A percentile compares a stretch with the other conserved stretches of the same genome.
Evolutionary conservation across 2,329 filamentous ascomycete genomes (phyloP).

Genomic region (Sporothrix euskadiensis): DNA sequence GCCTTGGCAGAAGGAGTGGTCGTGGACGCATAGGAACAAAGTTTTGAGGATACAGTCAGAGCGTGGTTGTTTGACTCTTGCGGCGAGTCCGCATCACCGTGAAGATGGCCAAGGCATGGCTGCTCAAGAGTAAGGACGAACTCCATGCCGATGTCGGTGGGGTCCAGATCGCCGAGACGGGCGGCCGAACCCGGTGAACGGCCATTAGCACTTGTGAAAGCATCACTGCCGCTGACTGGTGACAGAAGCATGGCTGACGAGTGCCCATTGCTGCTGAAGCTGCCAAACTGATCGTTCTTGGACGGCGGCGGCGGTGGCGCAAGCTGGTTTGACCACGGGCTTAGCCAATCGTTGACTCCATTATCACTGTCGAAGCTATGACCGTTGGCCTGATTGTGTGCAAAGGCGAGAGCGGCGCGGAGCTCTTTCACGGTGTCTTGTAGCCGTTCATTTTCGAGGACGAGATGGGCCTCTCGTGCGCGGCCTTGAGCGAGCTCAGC

Average conservation of each 20-base stretch:
- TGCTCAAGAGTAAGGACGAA: conserved; percentile 28
- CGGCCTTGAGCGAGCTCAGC: conserved; percentile 24
- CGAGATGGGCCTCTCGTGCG: conserved; percentile 15
- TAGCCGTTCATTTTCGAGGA: conserved; percentile 18
- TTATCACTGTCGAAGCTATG: neutral
- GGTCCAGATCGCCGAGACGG: conserved; percentile 23
- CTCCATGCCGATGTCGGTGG: conserved; percentile 28
- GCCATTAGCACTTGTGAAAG: neutral
- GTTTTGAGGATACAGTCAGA: conserved; percentile 21
- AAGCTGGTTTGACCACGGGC: neutral
- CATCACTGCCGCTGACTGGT: neutral
- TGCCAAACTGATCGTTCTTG: neutral
- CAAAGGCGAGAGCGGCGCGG: neutral
- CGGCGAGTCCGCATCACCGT: neutral
- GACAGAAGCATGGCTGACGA: neutral
- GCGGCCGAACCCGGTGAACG: neutral
- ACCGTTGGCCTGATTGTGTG: neutral
- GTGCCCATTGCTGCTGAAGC: neutral
- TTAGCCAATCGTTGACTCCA: neutral
- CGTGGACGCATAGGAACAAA: conserved; percentile 4
- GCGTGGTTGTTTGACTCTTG: conserved; percentile 23
- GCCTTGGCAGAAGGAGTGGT: neutral
- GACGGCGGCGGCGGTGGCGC: neutral
- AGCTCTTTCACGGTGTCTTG: conserved; percentile 4
- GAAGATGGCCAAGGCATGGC: conserved; percentile 26